A percentile compares a stretch with the other conserved stretches of the same genome.
Conservation (phyloP, 2,329 filamentous ascomycete genomes). For the Ambrosiella beaveri region DNA sequence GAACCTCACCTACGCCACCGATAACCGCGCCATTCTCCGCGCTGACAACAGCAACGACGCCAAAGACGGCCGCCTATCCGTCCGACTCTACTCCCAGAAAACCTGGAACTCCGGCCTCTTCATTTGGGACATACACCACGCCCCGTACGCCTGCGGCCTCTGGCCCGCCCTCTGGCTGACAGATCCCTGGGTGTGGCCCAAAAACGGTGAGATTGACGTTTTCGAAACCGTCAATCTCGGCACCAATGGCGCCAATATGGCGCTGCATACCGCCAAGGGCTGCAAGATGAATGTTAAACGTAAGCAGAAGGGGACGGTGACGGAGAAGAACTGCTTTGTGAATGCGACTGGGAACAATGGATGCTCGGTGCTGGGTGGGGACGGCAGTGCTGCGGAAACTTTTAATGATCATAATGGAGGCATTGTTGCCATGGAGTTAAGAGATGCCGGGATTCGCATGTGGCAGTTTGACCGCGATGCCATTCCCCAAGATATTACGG, state of each 20-base stretch:
- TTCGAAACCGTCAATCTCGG: constrained; percentile 42
- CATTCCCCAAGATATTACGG: constrained; percentile 35
- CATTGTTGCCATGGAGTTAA: constrained; percentile 43
- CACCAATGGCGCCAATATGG: constrained; percentile 37
- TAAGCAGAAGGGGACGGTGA: constrained; percentile 30
- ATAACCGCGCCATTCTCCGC: constrained; percentile 34
- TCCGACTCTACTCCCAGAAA: constrained; percentile 42
- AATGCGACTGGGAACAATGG: constrained; percentile 29
- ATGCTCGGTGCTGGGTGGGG: constrained; percentile 32
- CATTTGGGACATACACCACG: constrained; percentile 48
- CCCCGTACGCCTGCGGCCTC: constrained; percentile 43
- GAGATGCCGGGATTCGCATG: constrained; percentile 41
- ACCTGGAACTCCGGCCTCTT: constrained; percentile 48
- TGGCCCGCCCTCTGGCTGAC: constrained; percentile 52
- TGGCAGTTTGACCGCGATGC: constrained; percentile 38
- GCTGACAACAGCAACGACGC: constrained; percentile 31
- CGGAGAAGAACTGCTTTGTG: constrained; percentile 31
- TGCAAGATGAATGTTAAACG: constrained; percentile 38
- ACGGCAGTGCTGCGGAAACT: constrained; percentile 29
- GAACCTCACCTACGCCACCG: constrained; percentile 46
- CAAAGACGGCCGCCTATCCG: constrained; percentile 42
- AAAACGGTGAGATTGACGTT: constrained; percentile 46
- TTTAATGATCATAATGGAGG: constrained; percentile 40
- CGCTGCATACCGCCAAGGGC: constrained; percentile 36
- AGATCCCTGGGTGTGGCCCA: constrained; percentile 43